These are phyloP conservation scores for Colletotrichum tabaci DNA, from an alignment of 2,329 filamentous ascomycete species.

Conservation along the genomic window DNA sequence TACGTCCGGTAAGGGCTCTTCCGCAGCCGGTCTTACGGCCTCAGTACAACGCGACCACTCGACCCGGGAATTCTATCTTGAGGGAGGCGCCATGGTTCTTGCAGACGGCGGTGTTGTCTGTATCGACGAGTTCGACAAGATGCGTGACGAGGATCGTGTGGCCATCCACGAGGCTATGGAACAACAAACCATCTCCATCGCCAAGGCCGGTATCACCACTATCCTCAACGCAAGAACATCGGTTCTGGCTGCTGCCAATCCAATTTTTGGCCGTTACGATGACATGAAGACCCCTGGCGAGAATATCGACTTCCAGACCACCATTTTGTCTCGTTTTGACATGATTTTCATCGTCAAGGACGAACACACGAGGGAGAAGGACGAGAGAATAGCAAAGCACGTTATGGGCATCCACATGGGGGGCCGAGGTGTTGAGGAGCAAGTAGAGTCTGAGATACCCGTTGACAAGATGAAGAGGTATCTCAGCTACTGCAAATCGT, in stretches of 20 bases:
- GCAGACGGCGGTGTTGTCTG: slow-evolving; percentile 97
- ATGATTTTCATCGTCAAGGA: slow-evolving; percentile 99
- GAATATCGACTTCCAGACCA: slow-evolving; percentile 99
- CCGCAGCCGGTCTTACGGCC: slow-evolving; percentile 95
- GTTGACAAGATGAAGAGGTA: slow-evolving; percentile 99
- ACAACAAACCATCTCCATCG: slow-evolving; percentile 98
- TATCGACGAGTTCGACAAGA: slow-evolving; percentile 99
- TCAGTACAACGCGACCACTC: slow-evolving; percentile 94
- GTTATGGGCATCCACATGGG: slow-evolving; percentile 99
- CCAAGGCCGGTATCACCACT: slow-evolving; percentile 98
- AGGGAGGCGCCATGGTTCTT: slow-evolving; percentile 98
- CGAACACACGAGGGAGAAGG: slow-evolving; percentile 89
- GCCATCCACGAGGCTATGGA: slow-evolving; percentile 99
- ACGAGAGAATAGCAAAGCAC: slow-evolving; percentile 95
- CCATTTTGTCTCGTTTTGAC: slow-evolving; percentile 97
- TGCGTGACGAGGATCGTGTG: slow-evolving; percentile 97
- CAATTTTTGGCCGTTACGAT: slow-evolving; percentile 97
- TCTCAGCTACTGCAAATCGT: slow-evolving; percentile 97
- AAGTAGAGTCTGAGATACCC: slow-evolving; percentile 87
- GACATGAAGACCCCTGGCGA: slow-evolving; percentile 98
- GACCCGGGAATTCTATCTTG: slow-evolving; percentile 96
- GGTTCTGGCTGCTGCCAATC: slow-evolving; percentile 95
- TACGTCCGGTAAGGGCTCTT: slow-evolving; percentile 98
- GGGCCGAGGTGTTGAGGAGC: slow-evolving; percentile 84
- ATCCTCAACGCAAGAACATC: slow-evolving; percentile 97